Conservation (phyloP, 306 rosid genomes). For the Quercus ilex region DNA sequence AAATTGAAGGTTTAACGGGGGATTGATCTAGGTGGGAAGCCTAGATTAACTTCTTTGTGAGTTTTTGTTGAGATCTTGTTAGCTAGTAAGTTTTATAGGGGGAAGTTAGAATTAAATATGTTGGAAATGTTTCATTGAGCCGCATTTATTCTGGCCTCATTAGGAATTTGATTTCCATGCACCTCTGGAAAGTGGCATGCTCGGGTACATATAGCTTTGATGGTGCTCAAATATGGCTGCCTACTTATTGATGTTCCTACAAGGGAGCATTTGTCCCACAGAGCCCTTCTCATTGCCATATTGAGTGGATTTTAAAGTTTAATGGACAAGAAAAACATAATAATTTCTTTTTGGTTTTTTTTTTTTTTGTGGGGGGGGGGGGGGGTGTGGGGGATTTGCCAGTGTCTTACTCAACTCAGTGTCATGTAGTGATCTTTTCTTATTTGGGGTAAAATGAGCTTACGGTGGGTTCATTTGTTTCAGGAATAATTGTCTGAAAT, state of each 20-base stretch:
- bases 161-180: too few relatives aligned
- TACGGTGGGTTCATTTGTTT: neutral
- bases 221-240: neutral
- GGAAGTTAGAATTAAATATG: too few relatives aligned
- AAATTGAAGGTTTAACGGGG: too few relatives aligned
- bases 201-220: neutral
- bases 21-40: too few relatives aligned
- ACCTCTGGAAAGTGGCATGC: neutral
- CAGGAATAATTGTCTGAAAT: neutral
- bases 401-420: neutral
- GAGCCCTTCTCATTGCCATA: neutral
- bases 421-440: neutral
- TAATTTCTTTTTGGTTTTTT: neutral
- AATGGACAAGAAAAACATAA: neutral
- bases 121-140: too few relatives aligned
- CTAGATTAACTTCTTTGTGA: neutral
- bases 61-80: neutral
- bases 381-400: too few relatives aligned
- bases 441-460: neutral
- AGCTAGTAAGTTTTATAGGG: neutral
- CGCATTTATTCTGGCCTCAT: too few relatives aligned
- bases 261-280: neutral
- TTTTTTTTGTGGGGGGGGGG: neutral
- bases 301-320: neutral
- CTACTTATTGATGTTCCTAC: neutral